Evolutionary conservation across 1,139 yeast species (phyloP).

Genomic region (Geotrichum fermentans): DNA sequence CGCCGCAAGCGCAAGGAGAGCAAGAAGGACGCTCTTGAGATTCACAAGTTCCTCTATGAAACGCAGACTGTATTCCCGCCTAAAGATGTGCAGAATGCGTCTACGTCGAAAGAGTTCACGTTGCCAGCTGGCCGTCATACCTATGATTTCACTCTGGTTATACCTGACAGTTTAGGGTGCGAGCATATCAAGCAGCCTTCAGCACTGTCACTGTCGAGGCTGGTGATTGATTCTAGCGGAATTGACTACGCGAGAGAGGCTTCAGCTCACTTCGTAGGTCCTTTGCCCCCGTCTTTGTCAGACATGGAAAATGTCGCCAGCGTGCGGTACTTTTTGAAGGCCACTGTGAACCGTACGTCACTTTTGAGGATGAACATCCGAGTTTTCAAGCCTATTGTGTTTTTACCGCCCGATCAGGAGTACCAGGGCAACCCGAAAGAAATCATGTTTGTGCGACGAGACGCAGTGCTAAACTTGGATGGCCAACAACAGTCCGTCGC

Average conservation of each 20-base stretch:
- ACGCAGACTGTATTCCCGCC: conserved; percentile 60
- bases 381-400: conserved; percentile 46
- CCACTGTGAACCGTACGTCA: conserved; percentile 51
- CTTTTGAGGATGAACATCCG: conserved; percentile 47
- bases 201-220: conserved; percentile 33
- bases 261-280: conserved; percentile 41
- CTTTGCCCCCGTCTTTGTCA: conserved; percentile 55
- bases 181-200: conserved; percentile 32
- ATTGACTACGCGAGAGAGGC: conserved; percentile 30
- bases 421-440: conserved; percentile 35
- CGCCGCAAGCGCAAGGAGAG: conserved; percentile 17
- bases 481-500: background rate
- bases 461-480: conserved; percentile 12
- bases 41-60: conserved; percentile 54
- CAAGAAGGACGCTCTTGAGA: conserved; percentile 38
- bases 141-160: conserved; percentile 53
- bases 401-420: conserved; percentile 48
- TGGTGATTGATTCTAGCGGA: conserved; percentile 39
- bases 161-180: conserved; percentile 53
- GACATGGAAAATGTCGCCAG: conserved; percentile 47
- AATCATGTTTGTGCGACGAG: conserved; percentile 31
- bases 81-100: conserved; percentile 46
- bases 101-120: conserved; percentile 51
- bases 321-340: conserved; percentile 50
- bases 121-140: conserved; percentile 55